A percentile compares a stretch with the other conserved stretches of the same genome.
Evolutionary conservation across 345 rosid species (phyloP).

Genomic region (Erysimum cheiranthoides): DNA sequence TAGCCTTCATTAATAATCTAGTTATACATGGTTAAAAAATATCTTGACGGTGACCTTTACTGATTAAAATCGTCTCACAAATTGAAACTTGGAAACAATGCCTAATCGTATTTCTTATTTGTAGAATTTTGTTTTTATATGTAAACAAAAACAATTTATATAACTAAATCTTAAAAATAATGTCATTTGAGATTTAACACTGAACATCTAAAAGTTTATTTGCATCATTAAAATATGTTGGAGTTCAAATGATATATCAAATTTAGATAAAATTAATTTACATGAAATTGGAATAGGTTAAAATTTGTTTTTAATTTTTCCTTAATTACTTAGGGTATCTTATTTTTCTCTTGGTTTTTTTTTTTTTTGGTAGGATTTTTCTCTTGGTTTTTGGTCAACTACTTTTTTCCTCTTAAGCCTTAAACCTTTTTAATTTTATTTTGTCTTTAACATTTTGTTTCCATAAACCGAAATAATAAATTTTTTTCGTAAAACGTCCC

Average conservation of each 20-base stretch:
- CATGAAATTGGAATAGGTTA: neutral
- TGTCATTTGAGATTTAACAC: neutral
- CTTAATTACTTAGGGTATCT: neutral
- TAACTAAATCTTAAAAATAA: neutral
- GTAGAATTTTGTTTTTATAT: no score
- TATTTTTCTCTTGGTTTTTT: neutral
- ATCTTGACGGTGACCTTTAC: neutral
- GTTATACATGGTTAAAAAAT: neutral
- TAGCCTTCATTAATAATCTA: conserved; percentile 3
- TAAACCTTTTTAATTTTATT: conserved; percentile 2
- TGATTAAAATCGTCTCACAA: neutral
- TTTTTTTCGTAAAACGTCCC: conserved; percentile 14
- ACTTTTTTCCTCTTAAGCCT: neutral
- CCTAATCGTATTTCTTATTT: no score
- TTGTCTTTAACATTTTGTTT: conserved; percentile 7
- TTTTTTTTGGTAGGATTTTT: neutral
- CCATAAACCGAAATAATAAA: neutral
- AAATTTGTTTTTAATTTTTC: neutral
- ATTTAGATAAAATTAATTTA: neutral
- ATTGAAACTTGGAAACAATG: neutral
- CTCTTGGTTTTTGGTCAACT: conserved; percentile 10
- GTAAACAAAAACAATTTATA: no score
- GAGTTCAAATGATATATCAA: neutral
- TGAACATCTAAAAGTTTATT: neutral
- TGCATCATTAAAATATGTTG: neutral